Conservation (phyloP, 345 rosid genomes). For the Capsella bursapastoris region DNA sequence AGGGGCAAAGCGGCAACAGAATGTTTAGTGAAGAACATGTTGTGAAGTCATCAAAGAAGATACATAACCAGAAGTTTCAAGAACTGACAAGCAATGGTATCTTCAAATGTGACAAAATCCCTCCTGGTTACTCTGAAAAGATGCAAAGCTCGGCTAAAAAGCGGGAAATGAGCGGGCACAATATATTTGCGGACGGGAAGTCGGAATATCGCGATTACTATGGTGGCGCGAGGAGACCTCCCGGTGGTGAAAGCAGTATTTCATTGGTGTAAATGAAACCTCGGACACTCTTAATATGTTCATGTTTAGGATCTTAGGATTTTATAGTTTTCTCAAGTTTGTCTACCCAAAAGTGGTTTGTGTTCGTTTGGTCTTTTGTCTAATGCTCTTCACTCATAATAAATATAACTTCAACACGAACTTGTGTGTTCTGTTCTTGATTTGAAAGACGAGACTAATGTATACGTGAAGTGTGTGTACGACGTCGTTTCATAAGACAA, state of each 20-base stretch:
- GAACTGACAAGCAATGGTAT: constrained; percentile 75
- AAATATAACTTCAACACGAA: neutral
- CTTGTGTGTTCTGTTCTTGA: neutral
- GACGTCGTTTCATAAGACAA: neutral
- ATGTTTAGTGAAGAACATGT: constrained; percentile 57
- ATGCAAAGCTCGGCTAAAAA: constrained; percentile 65
- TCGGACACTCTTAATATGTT: neutral
- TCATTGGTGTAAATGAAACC: constrained; percentile 28
- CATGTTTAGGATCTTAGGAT: constrained; percentile 10
- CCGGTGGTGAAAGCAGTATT: constrained; percentile 92
- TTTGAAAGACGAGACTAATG: neutral
- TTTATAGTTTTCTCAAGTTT: neutral
- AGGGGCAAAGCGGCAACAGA: constrained; percentile 59
- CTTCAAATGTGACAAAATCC: constrained; percentile 60
- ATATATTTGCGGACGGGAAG: constrained; percentile 82
- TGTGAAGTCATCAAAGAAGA: constrained; percentile 66
- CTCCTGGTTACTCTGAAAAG: constrained; percentile 75
- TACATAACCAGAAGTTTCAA: constrained; percentile 59
- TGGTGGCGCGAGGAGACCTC: constrained; percentile 87
- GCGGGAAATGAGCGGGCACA: constrained; percentile 75
- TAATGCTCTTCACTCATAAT: constrained; percentile 6
- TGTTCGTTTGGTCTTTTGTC: constrained; percentile 29
- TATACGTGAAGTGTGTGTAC: neutral
- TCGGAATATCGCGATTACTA: constrained; percentile 65
- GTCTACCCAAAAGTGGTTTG: neutral